Evolutionary conservation across 2,329 filamentous ascomycete genomes (phyloP), one percentile per base, ranked within the genome.

Genomic region (Graphilbum sp.): DNA sequence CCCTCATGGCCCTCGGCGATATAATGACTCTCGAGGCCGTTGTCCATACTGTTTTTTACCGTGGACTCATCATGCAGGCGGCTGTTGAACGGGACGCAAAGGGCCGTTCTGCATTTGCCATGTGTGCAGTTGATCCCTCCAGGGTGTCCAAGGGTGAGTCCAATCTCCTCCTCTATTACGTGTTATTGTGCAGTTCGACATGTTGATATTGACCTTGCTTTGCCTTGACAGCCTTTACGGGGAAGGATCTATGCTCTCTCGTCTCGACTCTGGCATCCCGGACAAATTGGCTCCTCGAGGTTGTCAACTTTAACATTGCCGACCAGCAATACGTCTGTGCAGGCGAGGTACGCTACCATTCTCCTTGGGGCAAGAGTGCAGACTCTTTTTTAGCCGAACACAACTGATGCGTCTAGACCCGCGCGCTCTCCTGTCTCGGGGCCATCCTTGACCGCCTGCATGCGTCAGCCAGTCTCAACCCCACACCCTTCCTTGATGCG

Each of bases 1-100:
- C 90, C 10, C 76, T 98, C 45, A 90, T 90, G 45, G 90, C 90
- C 12, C 71, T 98, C 43, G 90, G 90, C 10, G 88, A 98, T 53
- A 90, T 98, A 55, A 94, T 98, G 84, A 90, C 92, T n/a, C 98
- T 98, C 52, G 90, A 98, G 67, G 90, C 81, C 49, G 69, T 98
- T 58, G 90, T 98, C 2, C 96, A 90, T 0, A 90, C 98, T 34
- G 92, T 98, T 39, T 98, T 98, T 72, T 98, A 98, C 67, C 86
- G 90, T 59, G 90, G 90, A 53, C 67, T 98, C 53, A 98, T 90
- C 18, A 98, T 98, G 90, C 90, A 98, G 63, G 90, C 96, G 35
- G 90, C 90, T 18, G 90, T 98, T 46, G 90, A 96, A 66, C 86
- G 90, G 56, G 90, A 98, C 57, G 87, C 79, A 42, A 67, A 75